phyloP scores from a whole-genome alignment of 2,329 filamentous ascomycete species.

The Ascomycota sp. region DNA sequence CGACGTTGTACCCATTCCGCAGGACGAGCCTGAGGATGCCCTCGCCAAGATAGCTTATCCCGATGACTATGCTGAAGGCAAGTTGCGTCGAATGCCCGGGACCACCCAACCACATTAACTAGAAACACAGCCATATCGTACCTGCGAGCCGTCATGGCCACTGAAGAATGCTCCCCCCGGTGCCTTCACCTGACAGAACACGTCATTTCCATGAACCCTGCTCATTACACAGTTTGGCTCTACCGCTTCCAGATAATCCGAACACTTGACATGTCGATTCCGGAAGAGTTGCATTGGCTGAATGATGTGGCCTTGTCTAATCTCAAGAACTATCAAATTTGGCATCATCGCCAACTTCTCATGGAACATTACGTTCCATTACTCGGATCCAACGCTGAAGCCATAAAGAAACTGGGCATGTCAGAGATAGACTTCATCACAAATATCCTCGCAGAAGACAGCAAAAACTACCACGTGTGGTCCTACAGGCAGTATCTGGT shows the following conservation, averaged over 20 bases:
- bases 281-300: slow-evolving; percentile 63
- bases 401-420: slow-evolving; percentile 32
- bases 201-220: slow-evolving; percentile 80
- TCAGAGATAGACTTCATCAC: slow-evolving; percentile 56
- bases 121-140: slow-evolving; percentile 52
- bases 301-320: slow-evolving; percentile 62
- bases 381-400: slow-evolving; percentile 35
- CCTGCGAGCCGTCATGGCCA: slow-evolving; percentile 78
- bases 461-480: slow-evolving; percentile 98
- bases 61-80: slow-evolving; percentile 65
- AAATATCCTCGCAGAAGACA: slow-evolving; percentile 61
- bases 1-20: slow-evolving; percentile 60
- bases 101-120: neutral
- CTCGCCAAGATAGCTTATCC: slow-evolving; percentile 85
- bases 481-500: slow-evolving; percentile 63
- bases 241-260: slow-evolving; percentile 68
- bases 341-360: slow-evolving; percentile 51
- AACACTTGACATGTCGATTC: slow-evolving; percentile 38
- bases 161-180: slow-evolving; percentile 59
- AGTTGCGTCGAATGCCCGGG: slow-evolving; percentile 3
- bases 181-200: slow-evolving; percentile 65
- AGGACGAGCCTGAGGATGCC: slow-evolving; percentile 62
- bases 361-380: slow-evolving; percentile 33
- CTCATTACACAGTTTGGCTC: slow-evolving; percentile 96
- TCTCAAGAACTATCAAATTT: slow-evolving; percentile 98